Conservation (phyloP, 495 filamentous ascomycete genomes). For the Penicillium robsamsonii region DNA sequence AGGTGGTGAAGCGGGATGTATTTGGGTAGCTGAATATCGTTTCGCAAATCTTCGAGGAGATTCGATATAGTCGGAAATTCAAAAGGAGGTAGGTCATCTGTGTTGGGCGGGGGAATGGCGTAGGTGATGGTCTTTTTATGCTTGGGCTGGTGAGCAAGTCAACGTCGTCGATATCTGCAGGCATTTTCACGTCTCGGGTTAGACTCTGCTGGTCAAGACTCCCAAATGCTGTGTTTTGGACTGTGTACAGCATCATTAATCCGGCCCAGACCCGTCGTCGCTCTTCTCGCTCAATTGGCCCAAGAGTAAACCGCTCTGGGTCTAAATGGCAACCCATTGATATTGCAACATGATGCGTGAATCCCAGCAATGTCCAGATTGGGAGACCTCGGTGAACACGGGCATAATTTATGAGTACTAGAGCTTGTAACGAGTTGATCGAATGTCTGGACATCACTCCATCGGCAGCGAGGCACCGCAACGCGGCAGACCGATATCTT, state of each 20-base stretch:
- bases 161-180: conserved; percentile 44
- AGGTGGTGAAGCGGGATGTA: conserved; percentile 23
- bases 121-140: conserved; percentile 8
- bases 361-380: conserved; percentile 43
- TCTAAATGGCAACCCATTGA: conserved; percentile 50
- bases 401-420: conserved; percentile 47
- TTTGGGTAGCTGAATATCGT: conserved; percentile 36
- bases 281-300: conserved; percentile 46
- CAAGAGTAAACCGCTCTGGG: conserved; percentile 40
- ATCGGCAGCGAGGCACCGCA: conserved; percentile 46
- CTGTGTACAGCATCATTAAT: conserved; percentile 43
- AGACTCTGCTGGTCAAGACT: conserved; percentile 28
- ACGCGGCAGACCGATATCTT: conserved; percentile 44
- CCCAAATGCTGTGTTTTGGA: conserved; percentile 41
- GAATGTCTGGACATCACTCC: conserved; percentile 43
- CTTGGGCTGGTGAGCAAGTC: conserved; percentile 38
- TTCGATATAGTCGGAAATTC: conserved; percentile 40
- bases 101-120: conserved; percentile 36
- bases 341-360: conserved; percentile 48
- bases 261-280: conserved; percentile 48
- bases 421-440: conserved; percentile 47
- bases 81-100: conserved; percentile 51
- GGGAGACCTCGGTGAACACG: conserved; percentile 40
- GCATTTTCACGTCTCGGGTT: conserved; percentile 38
- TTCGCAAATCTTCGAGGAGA: conserved; percentile 44